Evolutionary conservation across 2,329 filamentous ascomycete species (phyloP).

Genomic region (Blumeria hordei): DNA sequence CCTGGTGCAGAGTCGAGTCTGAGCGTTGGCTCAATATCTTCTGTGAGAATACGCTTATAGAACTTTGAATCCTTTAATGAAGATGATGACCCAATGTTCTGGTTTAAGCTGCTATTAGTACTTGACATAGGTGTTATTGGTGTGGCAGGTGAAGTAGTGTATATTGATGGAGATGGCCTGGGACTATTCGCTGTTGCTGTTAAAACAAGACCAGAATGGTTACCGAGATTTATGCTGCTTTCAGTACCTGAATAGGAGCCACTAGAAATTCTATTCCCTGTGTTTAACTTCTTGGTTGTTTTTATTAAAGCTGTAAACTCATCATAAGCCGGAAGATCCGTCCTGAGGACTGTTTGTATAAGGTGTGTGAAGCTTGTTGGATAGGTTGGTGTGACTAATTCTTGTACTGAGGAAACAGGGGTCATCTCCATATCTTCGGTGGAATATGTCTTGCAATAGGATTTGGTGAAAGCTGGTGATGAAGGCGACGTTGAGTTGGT

Average conservation of each 20-base stretch:
- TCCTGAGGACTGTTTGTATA: conserved; percentile 59
- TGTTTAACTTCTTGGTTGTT: conserved; percentile 29
- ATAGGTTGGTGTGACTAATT: conserved; percentile 27
- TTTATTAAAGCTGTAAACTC: conserved; percentile 64
- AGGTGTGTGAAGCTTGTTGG: conserved; percentile 60
- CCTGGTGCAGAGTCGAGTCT: conserved; percentile 74
- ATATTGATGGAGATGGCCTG: conserved; percentile 29
- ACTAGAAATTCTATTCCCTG: conserved; percentile 42
- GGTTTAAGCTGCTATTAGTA: conserved; percentile 20
- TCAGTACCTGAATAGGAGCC: conserved; percentile 36
- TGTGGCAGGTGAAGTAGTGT: conserved; percentile 29
- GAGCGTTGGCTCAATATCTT: conserved; percentile 87
- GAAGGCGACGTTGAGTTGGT: conserved; percentile 45
- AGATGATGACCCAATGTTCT: conserved; percentile 20
- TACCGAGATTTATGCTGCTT: conserved; percentile 21
- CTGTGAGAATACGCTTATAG: conserved; percentile 68
- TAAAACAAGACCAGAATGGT: conserved; percentile 18
- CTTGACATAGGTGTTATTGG: conserved; percentile 32
- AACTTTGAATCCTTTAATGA: conserved; percentile 78
- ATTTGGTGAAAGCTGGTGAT: conserved; percentile 51
- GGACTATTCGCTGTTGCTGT: conserved; percentile 32
- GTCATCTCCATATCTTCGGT: conserved; percentile 15
- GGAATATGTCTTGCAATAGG: conserved; percentile 31
- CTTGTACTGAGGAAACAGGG: conserved; percentile 14
- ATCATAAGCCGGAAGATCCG: conserved; percentile 55